Evolutionary conservation across 2,329 filamentous ascomycete species (phyloP), one percentile per base, ranked within the genome.

Genomic region (Scopulariopsis brevicaulis): DNA sequence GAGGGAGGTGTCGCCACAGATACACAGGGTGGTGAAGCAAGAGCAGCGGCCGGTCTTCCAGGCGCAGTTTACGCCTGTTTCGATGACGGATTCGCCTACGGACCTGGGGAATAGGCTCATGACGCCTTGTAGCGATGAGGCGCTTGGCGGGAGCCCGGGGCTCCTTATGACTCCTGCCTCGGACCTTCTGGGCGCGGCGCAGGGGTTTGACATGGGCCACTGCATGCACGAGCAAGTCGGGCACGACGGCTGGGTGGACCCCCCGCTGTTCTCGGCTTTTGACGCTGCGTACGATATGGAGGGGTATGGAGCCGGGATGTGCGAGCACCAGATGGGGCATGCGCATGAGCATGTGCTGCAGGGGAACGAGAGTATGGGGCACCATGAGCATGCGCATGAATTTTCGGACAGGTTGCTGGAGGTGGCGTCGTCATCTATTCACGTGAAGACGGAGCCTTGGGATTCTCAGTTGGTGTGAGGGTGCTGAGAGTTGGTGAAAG

Each of bases 81-180:
- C 73, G 22, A 71, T 69, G 52, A 73, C 59, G 67, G 51, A 53
- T 15, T 32, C 51, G 51, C 51, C 51, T 12, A 69, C 62, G 62
- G 61, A 53, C 68, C 28, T 53, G 6, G 24, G 25, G 14, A 71
- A 53, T 14, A 40, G 76, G 14, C 73, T 81, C 32, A 73, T 81
- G 59, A 82, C 80, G 0, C 80, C 80, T 1, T 77, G 74, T 67
- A 81, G 78, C 67, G 80, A 83, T 58, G 79, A 81, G 62, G 24
- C 43, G 10, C 51, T 58, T 18, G n/a, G 18, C 7, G 37, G 35
- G 3, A 57, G 55, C 28, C 56, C 56, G 4, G 63, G 59, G 18
- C 60, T 71, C 59, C 62, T 65, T 11, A 64, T 68, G 28, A 74
- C 68, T 53, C 69, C 71, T 1, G 59, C 61, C 7, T 64, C 61